These are phyloP conservation scores for Penicillium frequentans DNA, from an alignment of 2,329 filamentous ascomycete genomes.

Conservation along the genomic window DNA sequence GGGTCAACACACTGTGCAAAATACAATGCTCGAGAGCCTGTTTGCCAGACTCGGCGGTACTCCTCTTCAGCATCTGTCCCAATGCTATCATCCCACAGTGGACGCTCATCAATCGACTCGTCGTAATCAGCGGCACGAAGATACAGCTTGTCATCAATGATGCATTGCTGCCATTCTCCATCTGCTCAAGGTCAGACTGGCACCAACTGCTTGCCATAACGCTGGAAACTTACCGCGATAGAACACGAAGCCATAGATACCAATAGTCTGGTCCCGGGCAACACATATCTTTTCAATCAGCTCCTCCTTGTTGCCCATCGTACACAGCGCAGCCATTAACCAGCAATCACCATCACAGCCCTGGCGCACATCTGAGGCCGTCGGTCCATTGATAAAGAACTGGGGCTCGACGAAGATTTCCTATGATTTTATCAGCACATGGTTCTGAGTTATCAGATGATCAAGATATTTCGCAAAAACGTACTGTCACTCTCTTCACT, in stretches of 20 bases:
- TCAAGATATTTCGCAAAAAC: neutral
- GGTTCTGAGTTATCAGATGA: neutral
- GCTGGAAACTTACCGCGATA: constrained; percentile 55
- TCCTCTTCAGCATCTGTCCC: constrained; percentile 70
- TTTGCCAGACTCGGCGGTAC: constrained; percentile 70
- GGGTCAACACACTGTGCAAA: constrained; percentile 74
- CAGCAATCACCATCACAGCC: constrained; percentile 81
- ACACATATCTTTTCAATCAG: constrained; percentile 75
- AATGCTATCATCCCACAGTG: constrained; percentile 73
- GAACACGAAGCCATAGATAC: constrained; percentile 85
- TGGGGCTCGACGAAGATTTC: constrained; percentile 75
- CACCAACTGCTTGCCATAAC: neutral
- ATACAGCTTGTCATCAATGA: constrained; percentile 88
- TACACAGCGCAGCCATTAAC: constrained; percentile 78
- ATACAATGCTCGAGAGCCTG: constrained; percentile 73
- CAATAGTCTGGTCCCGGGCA: constrained; percentile 68
- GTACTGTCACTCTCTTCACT: constrained; percentile 67
- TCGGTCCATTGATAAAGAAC: constrained; percentile 77
- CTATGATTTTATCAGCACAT: constrained; percentile 36
- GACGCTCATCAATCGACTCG: constrained; percentile 71
- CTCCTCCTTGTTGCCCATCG: constrained; percentile 69
- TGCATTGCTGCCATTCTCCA: constrained; percentile 88
- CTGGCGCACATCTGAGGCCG: constrained; percentile 75
- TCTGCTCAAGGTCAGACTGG: constrained; percentile 46
- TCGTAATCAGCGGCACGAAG: constrained; percentile 81